Evolutionary conservation across 768 basidiomycete species (phyloP), one percentile per base, ranked within the genome.

Genomic region (Kwoniella sp.): DNA sequence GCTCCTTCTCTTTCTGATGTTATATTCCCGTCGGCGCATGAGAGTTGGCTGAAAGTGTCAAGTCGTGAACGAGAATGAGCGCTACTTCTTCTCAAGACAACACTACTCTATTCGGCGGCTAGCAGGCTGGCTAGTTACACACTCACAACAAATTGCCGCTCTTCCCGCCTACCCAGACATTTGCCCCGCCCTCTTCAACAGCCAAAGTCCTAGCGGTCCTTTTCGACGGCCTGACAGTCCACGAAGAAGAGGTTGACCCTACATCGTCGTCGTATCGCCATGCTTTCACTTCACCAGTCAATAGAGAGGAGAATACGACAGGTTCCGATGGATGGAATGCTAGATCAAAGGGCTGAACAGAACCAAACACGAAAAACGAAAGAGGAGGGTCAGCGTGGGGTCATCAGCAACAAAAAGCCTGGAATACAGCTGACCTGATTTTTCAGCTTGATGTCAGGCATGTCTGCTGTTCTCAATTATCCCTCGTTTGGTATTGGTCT

Each of bases 311-410:
- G 79, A 89, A 93, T 2, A 93, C 85, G n/a, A 86, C 83, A 0
- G 87, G 81, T 52, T 85, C 73, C 4, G 83, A 83, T 0, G 94
- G 92, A 72, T 95, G 92, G 73, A 96, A 97, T 1, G 84, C 85
- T 46, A 96, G 82, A 82, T 95, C 94, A 80, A 95, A 96, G 27
- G 93, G 86, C 79, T 95, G 90, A 8, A 86, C 85, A n/a, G n/a
- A n/a, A 47, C 2, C 0, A 33, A 13, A 33, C 24, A 12, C 37
- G 25, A n/a, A 50, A 7, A 13, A 33, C n/a, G n/a, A n/a, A n/a
- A n/a, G n/a, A n/a, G n/a, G n/a, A n/a, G n/a, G n/a, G n/a, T n/a
- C n/a, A n/a, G n/a, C n/a, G 33, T 5, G 56, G 12, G 54, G 15
- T 33, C 12, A 29, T 26, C 7, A 7, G 21, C 51, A 26, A 6